Conservation (phyloP, 805 yeast species). For the Huiozyma sinensis region DNA sequence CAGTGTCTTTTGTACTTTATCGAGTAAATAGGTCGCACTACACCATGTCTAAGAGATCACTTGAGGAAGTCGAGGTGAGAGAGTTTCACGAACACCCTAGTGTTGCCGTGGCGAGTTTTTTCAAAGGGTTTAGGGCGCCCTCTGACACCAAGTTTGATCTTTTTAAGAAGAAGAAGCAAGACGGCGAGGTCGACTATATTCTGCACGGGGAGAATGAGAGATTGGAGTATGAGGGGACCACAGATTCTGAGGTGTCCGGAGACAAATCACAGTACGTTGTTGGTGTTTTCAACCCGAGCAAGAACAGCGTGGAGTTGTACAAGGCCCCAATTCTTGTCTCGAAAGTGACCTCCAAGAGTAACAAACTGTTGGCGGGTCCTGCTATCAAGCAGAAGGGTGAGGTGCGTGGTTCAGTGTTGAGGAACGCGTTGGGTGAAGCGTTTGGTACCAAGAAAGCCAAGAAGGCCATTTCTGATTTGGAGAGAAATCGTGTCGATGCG, state of each 20-base stretch:
- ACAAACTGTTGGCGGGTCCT: constrained; percentile 51
- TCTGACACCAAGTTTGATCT: constrained; percentile 49
- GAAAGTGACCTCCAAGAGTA: constrained; percentile 51
- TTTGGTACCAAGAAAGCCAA: constrained; percentile 97
- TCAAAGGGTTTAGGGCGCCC: constrained; percentile 65
- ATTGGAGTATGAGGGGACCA: constrained; percentile 60
- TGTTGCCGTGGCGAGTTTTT: constrained; percentile 58
- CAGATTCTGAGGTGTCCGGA: constrained; percentile 27
- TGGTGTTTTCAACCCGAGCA: constrained; percentile 67
- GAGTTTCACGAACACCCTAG: constrained; percentile 37
- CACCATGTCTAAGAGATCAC: constrained; percentile 7
- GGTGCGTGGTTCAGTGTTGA: constrained; percentile 41
- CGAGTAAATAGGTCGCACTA: background rate
- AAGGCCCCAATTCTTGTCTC: constrained; percentile 55
- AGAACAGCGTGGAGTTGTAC: constrained; percentile 52
- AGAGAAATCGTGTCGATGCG: constrained; percentile 78
- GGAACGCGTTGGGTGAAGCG: constrained; percentile 85
- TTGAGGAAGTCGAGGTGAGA: constrained; percentile 18
- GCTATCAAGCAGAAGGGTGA: constrained; percentile 44
- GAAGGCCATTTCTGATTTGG: constrained; percentile 72
- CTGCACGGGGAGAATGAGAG: constrained; percentile 72
- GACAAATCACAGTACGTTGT: constrained; percentile 45
- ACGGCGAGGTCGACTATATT: constrained; percentile 26
- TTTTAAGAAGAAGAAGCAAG: constrained; percentile 35
- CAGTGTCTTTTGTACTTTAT: background rate